Conservation (phyloP, 2,329 filamentous ascomycete genomes). For the Exophiala viscosa region DNA sequence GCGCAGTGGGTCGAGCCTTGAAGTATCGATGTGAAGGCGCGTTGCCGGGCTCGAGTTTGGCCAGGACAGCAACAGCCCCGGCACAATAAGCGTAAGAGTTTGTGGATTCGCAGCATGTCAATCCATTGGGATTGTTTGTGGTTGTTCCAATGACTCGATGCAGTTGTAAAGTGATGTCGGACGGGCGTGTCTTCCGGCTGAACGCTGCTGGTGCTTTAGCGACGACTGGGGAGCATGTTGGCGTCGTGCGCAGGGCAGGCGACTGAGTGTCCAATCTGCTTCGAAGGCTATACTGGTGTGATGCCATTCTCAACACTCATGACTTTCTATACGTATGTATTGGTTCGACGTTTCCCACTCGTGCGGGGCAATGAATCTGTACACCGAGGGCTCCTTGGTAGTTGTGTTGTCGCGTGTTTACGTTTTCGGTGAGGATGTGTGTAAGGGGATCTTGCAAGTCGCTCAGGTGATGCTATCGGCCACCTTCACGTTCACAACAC, state of each 20-base stretch:
- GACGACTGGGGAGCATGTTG: slow-evolving; percentile 13
- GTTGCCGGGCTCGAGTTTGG: slow-evolving; percentile 66
- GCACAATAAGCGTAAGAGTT: slow-evolving; percentile 81
- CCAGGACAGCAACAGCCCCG: slow-evolving; percentile 88
- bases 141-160: slow-evolving; percentile 74
- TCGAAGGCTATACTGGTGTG: slow-evolving; percentile 27
- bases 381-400: no score
- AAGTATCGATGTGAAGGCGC: slow-evolving; percentile 78
- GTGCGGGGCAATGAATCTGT: neutral
- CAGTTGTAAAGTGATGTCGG: slow-evolving; percentile 21
- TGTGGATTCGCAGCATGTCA: slow-evolving; percentile 71
- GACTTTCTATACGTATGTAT: neutral
- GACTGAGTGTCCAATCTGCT: slow-evolving; percentile 23
- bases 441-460: neutral
- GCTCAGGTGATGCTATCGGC: neutral
- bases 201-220: slow-evolving; percentile 10
- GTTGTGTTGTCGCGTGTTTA: neutral
- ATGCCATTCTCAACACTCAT: slow-evolving; percentile 23
- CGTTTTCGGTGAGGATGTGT: neutral
- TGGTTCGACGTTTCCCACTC: neutral
- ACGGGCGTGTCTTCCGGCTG: slow-evolving; percentile 16
- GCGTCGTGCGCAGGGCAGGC: slow-evolving; percentile 20
- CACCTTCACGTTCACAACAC: neutral
- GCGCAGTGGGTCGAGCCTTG: slow-evolving; percentile 69
- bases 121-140: slow-evolving; percentile 76